These are phyloP conservation scores for Gymnopilus dilepis DNA, from an alignment of 768 basidiomycete genomes.

Conservation along the genomic window DNA sequence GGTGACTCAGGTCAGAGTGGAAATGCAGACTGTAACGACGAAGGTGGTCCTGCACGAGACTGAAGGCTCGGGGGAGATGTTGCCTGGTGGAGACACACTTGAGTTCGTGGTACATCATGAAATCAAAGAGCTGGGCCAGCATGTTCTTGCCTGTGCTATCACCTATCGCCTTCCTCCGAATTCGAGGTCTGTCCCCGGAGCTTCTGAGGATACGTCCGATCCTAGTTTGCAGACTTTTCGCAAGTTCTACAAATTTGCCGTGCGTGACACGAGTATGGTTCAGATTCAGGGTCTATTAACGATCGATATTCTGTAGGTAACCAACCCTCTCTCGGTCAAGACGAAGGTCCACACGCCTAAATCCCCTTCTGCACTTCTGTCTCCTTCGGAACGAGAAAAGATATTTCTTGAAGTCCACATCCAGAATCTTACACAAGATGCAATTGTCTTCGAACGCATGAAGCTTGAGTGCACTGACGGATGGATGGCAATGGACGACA, in stretches of 20 bases:
- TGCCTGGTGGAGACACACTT: slow-evolving; percentile 63
- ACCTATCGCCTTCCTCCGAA: slow-evolving; percentile 76
- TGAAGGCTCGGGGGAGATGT: slow-evolving; percentile 53
- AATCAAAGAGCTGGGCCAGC: slow-evolving; percentile 92
- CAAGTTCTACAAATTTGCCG: slow-evolving; percentile 92
- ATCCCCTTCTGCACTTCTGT: slow-evolving; percentile 74
- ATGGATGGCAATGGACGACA: slow-evolving; percentile 65
- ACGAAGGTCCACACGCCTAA: slow-evolving; percentile 86
- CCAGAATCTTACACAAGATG: slow-evolving; percentile 81
- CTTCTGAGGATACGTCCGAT: slow-evolving; percentile 56
- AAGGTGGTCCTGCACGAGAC: slow-evolving; percentile 69
- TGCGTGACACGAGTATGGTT: slow-evolving; percentile 43
- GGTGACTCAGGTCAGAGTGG: slow-evolving; percentile 69
- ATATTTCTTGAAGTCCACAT: slow-evolving; percentile 93
- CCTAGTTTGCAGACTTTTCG: slow-evolving; percentile 71
- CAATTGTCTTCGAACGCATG: slow-evolving; percentile 84
- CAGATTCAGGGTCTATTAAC: neutral
- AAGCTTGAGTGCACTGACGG: slow-evolving; percentile 73
- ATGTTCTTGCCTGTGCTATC: slow-evolving; percentile 86
- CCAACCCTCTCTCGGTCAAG: slow-evolving; percentile 94
- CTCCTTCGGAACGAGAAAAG: slow-evolving; percentile 70
- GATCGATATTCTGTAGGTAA: slow-evolving; percentile 57
- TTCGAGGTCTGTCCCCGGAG: slow-evolving; percentile 52
- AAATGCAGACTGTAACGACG: slow-evolving; percentile 82
- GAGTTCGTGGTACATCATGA: slow-evolving; percentile 81